Percentiles rank a stretch among this genome's conserved stretches.
These are phyloP conservation scores for Rhododendron griersonianum DNA, from an alignment of 148 eudicot species.

Conservation along the genomic window DNA sequence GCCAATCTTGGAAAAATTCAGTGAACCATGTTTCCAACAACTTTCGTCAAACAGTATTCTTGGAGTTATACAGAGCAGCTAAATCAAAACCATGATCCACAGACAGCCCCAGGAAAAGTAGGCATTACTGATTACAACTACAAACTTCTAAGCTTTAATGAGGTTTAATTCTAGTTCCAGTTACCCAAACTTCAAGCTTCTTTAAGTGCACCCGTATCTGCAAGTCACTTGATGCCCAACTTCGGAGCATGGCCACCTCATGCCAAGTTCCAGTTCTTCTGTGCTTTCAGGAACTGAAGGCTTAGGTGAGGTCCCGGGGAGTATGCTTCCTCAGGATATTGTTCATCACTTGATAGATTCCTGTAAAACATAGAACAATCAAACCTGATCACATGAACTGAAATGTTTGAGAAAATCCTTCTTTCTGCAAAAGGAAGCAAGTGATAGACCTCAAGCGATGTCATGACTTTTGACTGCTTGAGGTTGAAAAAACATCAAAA, in stretches of 20 bases:
- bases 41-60: not conserved
- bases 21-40: not conserved
- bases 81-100: not conserved
- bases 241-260: not conserved
- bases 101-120: not conserved
- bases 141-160: not conserved
- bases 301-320: conserved; percentile 4
- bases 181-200: not conserved
- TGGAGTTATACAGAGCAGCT: not conserved
- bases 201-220: too few relatives aligned
- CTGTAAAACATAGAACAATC: not conserved
- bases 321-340: not conserved
- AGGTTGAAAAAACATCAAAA: not conserved
- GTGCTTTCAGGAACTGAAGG: conserved; percentile 1
- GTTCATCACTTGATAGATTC: not conserved
- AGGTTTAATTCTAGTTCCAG: not conserved
- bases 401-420: not conserved
- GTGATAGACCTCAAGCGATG: not conserved
- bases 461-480: not conserved
- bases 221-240: not conserved
- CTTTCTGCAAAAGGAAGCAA: not conserved
- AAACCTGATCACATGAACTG: not conserved
- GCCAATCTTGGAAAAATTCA: not conserved
- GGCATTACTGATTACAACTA: not conserved
- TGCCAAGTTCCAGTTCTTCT: conserved; percentile 1